Evolutionary conservation across 1,284 basidiomycete genomes (phyloP), one percentile per base, ranked within the genome.

Genomic region (Mycosarcoma maydis): DNA sequence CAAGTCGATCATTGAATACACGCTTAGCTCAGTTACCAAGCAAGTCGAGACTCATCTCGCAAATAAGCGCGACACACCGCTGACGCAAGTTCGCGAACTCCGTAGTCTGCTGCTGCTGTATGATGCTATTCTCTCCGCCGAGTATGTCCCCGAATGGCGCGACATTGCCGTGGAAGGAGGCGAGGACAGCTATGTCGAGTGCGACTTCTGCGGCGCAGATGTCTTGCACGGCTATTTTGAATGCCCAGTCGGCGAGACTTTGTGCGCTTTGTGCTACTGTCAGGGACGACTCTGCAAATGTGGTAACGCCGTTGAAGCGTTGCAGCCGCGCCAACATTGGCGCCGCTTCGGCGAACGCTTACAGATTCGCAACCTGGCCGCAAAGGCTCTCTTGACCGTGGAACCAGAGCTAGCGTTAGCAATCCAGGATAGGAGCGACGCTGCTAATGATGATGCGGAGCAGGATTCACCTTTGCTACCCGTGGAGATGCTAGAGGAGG

Each of bases 151-250:
- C 19, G 62, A 62, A 17, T 71, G 68, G 68, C 48, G 43, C 36
- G 33, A 61, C 9, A 46, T 50, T 13, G 6, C n/a, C 6, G 17
- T 52, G 17, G 54, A 43, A 43, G 62, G 62, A 42, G 47, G 29
- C 11, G 5, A 26, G 23, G 54, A 62, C 34, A 57, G 44, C 51
- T 67, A 67, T 39, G 62, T 71, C 29, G 68, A 71, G 37, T 71
- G 68, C 55, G 68, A 71, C 43, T 66, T 71, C 20, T 71, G 68
- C 39, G 68, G 68, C 16, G 62, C 58, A 30, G 46, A 62, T 27
- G 48, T 67, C n/a, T 34, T 66, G 39, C 54, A 57, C 24, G 58
- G 57, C 44, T 71, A 44, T 34, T 67, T 71, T n/a, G 68, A 71
- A 33, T 71, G 68, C 36, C 27, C 37, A 16, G 29, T 11, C 0